A percentile compares a stretch with the other conserved stretches of the same genome.
phyloP scores from a whole-genome alignment of 2,329 filamentous ascomycete species.

The Ophiostoma quercus region DNA sequence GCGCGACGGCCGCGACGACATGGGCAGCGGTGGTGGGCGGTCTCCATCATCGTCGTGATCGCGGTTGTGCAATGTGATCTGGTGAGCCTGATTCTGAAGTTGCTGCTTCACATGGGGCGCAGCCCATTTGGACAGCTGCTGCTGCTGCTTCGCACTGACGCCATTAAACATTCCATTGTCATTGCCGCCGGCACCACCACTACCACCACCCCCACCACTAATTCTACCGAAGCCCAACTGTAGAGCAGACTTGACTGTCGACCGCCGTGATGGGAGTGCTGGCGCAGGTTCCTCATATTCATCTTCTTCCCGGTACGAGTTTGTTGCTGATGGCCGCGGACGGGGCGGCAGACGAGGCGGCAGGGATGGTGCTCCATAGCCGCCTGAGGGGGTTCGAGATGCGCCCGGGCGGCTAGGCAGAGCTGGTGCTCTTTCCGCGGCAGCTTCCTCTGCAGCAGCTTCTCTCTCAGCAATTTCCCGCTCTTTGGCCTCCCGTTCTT shows the following conservation, averaged over 20 bases:
- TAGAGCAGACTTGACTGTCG: conserved; percentile 35
- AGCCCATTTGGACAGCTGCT: conserved; percentile 16
- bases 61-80: conserved; percentile 4
- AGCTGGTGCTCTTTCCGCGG: conserved; percentile 10
- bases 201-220: neutral
- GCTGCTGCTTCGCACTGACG: conserved; percentile 11
- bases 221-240: conserved; percentile 30
- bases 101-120: neutral
- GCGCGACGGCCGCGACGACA: conserved; percentile 48
- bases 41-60: conserved; percentile 30
- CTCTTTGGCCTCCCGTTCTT: conserved; percentile 45
- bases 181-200: neutral
- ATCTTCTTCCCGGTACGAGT: conserved; percentile 3
- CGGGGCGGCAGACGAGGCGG: conserved; percentile 33
- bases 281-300: conserved; percentile 53
- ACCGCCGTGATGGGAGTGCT: conserved; percentile 37
- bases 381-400: neutral
- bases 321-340: conserved; percentile 37
- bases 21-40: conserved; percentile 48
- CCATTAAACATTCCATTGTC: neutral
- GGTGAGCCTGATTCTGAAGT: neutral
- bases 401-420: conserved; percentile 21
- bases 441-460: neutral
- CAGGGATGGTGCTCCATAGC: neutral
- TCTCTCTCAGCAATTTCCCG: neutral